Conservation (phyloP, 441 rosid genomes). For the Geranium incanum region DNA sequence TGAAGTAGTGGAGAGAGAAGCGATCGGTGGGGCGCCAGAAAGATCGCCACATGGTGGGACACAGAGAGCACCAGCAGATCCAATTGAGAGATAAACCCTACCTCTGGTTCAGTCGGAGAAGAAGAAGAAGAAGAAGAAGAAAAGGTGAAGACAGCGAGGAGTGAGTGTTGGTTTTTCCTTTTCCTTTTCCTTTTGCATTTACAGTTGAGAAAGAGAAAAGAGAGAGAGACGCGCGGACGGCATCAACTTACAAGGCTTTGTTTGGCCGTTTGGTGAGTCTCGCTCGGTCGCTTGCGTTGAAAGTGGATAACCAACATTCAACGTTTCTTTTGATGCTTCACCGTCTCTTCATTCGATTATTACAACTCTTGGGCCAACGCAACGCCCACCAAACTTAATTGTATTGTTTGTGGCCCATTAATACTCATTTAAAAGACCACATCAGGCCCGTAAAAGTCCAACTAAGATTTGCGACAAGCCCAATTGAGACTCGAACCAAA, state of each 20-base stretch:
- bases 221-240: background rate
- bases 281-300: background rate
- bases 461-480: no score
- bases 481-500: no score
- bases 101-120: background rate
- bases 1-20: constrained; percentile 63
- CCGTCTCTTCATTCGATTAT: background rate
- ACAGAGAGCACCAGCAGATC: constrained; percentile 14
- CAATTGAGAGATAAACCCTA: constrained; percentile 5
- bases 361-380: background rate
- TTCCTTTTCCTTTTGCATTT: background rate
- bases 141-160: background rate
- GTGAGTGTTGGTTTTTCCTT: background rate
- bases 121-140: background rate
- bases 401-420: background rate
- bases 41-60: constrained; percentile 52
- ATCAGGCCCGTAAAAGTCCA: no score
- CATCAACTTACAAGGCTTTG: background rate
- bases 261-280: constrained; percentile 7
- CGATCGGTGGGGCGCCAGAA: constrained; percentile 71
- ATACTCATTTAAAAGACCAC: no score
- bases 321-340: background rate
- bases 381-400: background rate
- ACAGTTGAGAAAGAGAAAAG: background rate
- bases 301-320: constrained; percentile 8